These are phyloP conservation scores for Penicillium brevicompactum DNA, from an alignment of 2,329 filamentous ascomycete genomes.

Conservation along the genomic window DNA sequence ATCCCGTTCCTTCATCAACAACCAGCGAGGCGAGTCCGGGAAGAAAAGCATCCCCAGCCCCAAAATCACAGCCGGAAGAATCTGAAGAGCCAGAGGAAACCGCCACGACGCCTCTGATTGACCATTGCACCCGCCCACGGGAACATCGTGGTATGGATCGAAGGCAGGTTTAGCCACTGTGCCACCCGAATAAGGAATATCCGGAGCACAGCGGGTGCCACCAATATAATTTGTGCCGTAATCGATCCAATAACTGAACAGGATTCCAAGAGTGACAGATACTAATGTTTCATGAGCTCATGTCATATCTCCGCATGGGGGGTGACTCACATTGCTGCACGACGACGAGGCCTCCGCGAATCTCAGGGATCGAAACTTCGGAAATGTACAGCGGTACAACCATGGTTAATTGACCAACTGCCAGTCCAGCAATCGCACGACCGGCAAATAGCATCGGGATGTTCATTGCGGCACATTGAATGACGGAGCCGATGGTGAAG, in stretches of 20 bases:
- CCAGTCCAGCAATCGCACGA: slow-evolving; percentile 49
- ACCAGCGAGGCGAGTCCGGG: slow-evolving; percentile 60
- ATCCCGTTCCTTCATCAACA: slow-evolving; percentile 52
- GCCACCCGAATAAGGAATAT: slow-evolving; percentile 51
- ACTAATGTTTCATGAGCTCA: slow-evolving; percentile 42
- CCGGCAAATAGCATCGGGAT: slow-evolving; percentile 49
- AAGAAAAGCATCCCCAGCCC: slow-evolving; percentile 50
- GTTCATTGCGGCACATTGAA: slow-evolving; percentile 48
- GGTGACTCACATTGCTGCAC: slow-evolving; percentile 39
- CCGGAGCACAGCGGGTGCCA: slow-evolving; percentile 50
- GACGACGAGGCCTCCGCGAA: slow-evolving; percentile 42
- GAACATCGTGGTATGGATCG: slow-evolving; percentile 45
- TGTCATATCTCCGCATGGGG: not conserved
- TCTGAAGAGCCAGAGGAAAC: slow-evolving; percentile 51
- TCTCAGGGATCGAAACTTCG: slow-evolving; percentile 49
- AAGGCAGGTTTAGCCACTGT: slow-evolving; percentile 43
- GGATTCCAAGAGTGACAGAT: slow-evolving; percentile 41
- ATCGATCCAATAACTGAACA: slow-evolving; percentile 44
- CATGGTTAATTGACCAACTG: slow-evolving; percentile 47
- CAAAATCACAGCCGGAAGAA: slow-evolving; percentile 43
- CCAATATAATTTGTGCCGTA: slow-evolving; percentile 51
- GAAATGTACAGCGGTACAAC: slow-evolving; percentile 58
- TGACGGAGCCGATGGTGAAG: slow-evolving; percentile 54
- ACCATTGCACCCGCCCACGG: slow-evolving; percentile 49
- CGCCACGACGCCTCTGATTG: slow-evolving; percentile 54